A percentile compares a stretch with the other conserved stretches of the same genome.
These are phyloP conservation scores for Pluteus cervinus DNA, from an alignment of 768 basidiomycete species.

Conservation along the genomic window DNA sequence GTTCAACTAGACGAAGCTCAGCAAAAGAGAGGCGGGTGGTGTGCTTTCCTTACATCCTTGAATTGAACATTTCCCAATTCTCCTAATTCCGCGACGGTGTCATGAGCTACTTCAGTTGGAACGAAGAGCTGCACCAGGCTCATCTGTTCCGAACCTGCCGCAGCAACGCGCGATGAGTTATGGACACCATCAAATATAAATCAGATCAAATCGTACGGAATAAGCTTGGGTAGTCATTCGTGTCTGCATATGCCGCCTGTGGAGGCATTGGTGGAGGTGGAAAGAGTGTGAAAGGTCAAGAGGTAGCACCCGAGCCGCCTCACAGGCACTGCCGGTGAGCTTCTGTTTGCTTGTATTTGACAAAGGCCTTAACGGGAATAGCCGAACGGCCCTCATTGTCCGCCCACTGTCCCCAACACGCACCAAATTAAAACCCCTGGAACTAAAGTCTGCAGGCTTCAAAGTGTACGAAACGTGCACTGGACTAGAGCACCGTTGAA, in stretches of 20 bases:
- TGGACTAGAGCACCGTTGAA: too few species aligned
- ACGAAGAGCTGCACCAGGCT: constrained; percentile 96
- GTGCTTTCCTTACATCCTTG: constrained; percentile 69
- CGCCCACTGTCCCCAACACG: too few species aligned
- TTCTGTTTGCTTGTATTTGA: neutral
- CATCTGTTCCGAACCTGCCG: constrained; percentile 91
- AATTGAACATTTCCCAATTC: constrained; percentile 96
- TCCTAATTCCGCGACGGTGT: constrained; percentile 91
- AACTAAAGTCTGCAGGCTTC: too few species aligned
- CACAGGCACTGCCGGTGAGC: too few species aligned
- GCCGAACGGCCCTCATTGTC: too few species aligned
- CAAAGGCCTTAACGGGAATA: too few species aligned
- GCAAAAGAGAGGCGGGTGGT: neutral
- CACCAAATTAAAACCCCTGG: too few species aligned
- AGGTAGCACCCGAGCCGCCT: too few species aligned
- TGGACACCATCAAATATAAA: constrained; percentile 4
- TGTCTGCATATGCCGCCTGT: constrained; percentile 42
- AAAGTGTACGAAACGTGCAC: too few species aligned
- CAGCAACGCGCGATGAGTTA: constrained; percentile 11
- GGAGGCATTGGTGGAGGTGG: neutral
- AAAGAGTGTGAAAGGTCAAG: neutral
- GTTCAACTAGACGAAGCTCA: constrained; percentile 62
- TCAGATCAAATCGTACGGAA: constrained; percentile 55
- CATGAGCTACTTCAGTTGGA: constrained; percentile 95
- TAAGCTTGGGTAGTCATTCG: constrained; percentile 76